phyloP scores from a whole-genome alignment of 2,329 filamentous ascomycete genomes.

The Tolypocladium capitatum region DNA sequence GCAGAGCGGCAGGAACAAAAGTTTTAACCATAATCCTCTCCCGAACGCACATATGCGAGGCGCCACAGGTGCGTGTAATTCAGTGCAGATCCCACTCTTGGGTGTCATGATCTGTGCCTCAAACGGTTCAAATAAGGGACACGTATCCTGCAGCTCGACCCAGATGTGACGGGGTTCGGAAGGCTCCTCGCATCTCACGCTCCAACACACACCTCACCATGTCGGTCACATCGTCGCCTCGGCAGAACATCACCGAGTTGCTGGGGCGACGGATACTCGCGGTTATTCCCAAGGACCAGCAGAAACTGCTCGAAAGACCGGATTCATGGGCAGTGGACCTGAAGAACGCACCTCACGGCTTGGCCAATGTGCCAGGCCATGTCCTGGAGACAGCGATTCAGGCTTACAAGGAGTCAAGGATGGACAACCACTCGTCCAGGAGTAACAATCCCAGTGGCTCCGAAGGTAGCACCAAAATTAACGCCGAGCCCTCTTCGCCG shows the following conservation, averaged over 20 bases:
- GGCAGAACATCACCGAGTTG: slow-evolving; percentile 10
- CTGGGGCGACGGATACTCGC: slow-evolving; percentile 14
- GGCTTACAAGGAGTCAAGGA: slow-evolving; percentile 7
- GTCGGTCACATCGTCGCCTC: slow-evolving; percentile 11
- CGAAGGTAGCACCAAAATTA: background rate
- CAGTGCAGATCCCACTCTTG: background rate
- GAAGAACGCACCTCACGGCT: slow-evolving; percentile 10
- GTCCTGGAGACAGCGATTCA: slow-evolving; percentile 19
- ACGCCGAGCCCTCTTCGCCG: background rate
- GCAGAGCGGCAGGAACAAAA: background rate
- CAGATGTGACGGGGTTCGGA: background rate
- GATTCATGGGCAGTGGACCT: slow-evolving; percentile 23
- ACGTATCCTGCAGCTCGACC: background rate
- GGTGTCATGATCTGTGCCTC: background rate
- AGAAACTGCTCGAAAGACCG: slow-evolving; percentile 17
- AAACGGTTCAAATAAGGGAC: background rate
- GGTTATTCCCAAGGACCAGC: slow-evolving; percentile 26
- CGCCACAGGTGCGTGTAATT: background rate
- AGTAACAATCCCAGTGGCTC: background rate
- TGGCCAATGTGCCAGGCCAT: slow-evolving; percentile 20
- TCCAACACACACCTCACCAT: slow-evolving; percentile 7
- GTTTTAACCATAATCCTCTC: background rate
- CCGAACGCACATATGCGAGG: background rate
- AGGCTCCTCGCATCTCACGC: background rate
- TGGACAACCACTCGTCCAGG: background rate